phyloP scores from a whole-genome alignment of 106 monocot genomes.

The Dendrobium catenatum region DNA sequence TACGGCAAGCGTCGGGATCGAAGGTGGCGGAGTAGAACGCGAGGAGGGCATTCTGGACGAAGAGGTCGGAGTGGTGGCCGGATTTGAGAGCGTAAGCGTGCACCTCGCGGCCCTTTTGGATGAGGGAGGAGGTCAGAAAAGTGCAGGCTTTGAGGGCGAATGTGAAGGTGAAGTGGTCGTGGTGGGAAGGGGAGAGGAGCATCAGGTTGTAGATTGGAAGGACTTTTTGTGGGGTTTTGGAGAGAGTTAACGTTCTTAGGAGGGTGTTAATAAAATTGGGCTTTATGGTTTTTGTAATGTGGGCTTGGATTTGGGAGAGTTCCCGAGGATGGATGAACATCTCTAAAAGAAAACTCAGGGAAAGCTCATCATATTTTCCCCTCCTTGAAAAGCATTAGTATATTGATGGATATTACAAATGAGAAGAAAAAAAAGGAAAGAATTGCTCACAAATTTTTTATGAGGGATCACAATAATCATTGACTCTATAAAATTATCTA shows the following conservation, averaged over 20 bases:
- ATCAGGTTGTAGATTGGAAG: constrained; percentile 23
- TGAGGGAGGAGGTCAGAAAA: constrained; percentile 7
- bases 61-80: constrained; percentile 35
- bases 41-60: constrained; percentile 35
- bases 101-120: constrained; percentile 20
- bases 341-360: neutral
- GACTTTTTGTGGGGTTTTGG: constrained; percentile 14
- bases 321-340: constrained; percentile 6
- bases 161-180: constrained; percentile 34
- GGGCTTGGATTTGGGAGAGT: constrained; percentile 23
- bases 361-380: neutral
- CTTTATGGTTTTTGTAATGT: constrained; percentile 15
- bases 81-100: constrained; percentile 30
- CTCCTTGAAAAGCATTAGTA: neutral
- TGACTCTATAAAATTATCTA: too few species aligned
- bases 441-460: too few species aligned
- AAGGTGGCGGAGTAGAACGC: constrained; percentile 26
- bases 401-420: too few species aligned
- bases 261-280: constrained; percentile 20
- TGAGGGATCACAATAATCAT: too few species aligned
- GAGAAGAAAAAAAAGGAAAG: too few species aligned
- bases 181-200: constrained; percentile 10
- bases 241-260: constrained; percentile 9
- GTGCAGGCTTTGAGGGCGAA: constrained; percentile 29
- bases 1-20: constrained; percentile 10